Percentiles rank a stretch among this genome's conserved stretches.
Conservation (phyloP, 495 filamentous ascomycete species). For the Podospora australis region DNA sequence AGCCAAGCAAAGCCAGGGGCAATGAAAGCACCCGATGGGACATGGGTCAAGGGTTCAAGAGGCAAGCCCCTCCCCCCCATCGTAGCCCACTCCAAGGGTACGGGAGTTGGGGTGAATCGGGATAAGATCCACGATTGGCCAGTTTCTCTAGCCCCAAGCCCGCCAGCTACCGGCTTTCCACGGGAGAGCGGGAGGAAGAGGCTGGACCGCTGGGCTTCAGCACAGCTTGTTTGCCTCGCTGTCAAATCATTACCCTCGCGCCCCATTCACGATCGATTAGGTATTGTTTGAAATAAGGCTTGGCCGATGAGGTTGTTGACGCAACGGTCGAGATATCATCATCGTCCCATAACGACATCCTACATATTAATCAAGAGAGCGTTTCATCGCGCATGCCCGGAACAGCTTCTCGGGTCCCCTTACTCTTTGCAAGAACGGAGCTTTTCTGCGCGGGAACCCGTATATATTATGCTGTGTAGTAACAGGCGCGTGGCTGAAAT, state of each 20-base stretch:
- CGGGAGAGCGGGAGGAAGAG: neutral
- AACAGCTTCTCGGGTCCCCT: neutral
- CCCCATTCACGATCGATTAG: neutral
- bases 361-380: neutral
- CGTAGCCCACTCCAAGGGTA: slow-evolving; percentile 13
- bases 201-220: neutral
- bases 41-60: slow-evolving; percentile 10
- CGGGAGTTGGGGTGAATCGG: slow-evolving; percentile 18
- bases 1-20: slow-evolving; percentile 15
- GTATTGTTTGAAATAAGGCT: neutral
- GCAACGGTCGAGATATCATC: too few species aligned
- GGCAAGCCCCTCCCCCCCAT: slow-evolving; percentile 17
- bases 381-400: neutral
- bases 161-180: slow-evolving; percentile 12
- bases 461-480: neutral
- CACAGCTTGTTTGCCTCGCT: neutral
- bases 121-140: slow-evolving; percentile 14
- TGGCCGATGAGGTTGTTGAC: neutral
- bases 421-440: neutral
- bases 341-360: neutral
- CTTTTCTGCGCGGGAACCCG: neutral
- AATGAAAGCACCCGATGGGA: slow-evolving; percentile 10
- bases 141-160: slow-evolving; percentile 10
- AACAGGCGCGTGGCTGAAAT: slow-evolving; percentile 9
- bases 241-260: too few species aligned